Percentiles rank a stretch among this genome's conserved stretches.
These are phyloP conservation scores for Aquilaria agallochum DNA, from an alignment of 441 rosid genomes.

Conservation along the genomic window DNA sequence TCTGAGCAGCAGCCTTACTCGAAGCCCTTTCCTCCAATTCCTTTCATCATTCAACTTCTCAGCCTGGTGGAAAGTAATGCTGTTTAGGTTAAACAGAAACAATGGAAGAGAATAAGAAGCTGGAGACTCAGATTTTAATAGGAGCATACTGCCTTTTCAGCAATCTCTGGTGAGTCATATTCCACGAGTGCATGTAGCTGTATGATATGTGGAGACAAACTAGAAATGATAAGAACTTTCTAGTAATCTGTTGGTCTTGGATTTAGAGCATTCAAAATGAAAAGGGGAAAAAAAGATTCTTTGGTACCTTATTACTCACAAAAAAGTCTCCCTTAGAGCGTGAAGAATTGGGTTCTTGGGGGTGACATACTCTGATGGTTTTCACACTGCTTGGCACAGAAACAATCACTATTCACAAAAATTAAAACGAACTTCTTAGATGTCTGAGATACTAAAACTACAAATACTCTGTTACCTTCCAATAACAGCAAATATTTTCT, in stretches of 20 bases:
- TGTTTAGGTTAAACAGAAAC: too few relatives aligned
- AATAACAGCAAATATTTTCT: constrained; percentile 68
- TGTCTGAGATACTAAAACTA: too few relatives aligned
- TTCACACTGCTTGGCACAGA: constrained; percentile 44
- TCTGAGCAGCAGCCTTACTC: constrained; percentile 81
- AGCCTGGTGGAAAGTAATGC: constrained; percentile 34
- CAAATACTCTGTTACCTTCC: constrained; percentile 43
- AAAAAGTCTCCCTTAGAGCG: constrained; percentile 64
- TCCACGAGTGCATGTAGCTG: constrained; percentile 90
- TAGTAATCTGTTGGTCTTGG: too few relatives aligned
- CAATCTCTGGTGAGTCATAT: constrained; percentile 58
- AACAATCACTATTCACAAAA: too few relatives aligned
- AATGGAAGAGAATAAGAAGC: not conserved
- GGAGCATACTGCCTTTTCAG: constrained; percentile 75
- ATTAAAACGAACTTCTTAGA: too few relatives aligned
- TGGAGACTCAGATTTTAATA: too few relatives aligned
- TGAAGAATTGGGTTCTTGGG: constrained; percentile 70
- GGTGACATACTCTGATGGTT: constrained; percentile 85
- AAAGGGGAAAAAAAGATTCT: too few relatives aligned
- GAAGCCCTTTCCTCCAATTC: constrained; percentile 97
- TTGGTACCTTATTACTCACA: constrained; percentile 69
- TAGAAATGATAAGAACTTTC: too few relatives aligned
- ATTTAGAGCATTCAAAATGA: too few relatives aligned
- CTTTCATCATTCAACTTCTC: constrained; percentile 86
- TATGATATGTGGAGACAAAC: too few relatives aligned